phyloP scores from a whole-genome alignment of 2,329 filamentous ascomycete species.

The Trichoderma sp. region DNA sequence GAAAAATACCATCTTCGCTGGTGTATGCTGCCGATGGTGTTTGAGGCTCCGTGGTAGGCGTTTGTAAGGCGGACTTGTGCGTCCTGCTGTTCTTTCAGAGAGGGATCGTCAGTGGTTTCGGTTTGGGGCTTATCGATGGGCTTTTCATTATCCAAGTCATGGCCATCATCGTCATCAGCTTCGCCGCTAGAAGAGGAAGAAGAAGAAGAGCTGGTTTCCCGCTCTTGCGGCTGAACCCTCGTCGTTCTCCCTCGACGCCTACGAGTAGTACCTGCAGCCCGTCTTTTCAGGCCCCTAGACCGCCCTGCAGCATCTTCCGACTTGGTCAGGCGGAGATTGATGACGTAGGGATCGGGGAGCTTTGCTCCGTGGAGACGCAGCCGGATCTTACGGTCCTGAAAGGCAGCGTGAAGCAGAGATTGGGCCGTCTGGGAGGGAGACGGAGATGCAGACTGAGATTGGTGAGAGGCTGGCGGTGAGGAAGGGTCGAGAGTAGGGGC shows the following conservation, averaged over 20 bases:
- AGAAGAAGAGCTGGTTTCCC: conserved; percentile 26
- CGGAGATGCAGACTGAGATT: conserved; percentile 23
- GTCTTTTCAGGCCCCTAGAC: conserved; percentile 24
- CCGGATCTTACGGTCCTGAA: conserved; percentile 54
- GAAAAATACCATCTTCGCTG: conserved; percentile 66
- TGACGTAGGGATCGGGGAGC: conserved; percentile 51
- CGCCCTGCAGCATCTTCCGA: conserved; percentile 39
- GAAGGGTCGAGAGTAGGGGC: conserved; percentile 31
- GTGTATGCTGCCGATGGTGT: conserved; percentile 64
- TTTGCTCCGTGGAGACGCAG: conserved; percentile 53
- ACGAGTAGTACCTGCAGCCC: conserved; percentile 15
- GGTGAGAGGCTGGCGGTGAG: conserved; percentile 28
- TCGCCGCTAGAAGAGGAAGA: conserved; percentile 19
- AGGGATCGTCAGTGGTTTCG: conserved; percentile 27
- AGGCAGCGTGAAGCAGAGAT: conserved; percentile 50
- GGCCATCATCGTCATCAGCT: conserved; percentile 21
- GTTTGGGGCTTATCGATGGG: conserved; percentile 3
- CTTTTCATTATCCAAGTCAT: conserved; percentile 14
- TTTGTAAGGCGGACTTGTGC: conserved; percentile 57
- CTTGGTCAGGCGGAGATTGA: conserved; percentile 52
- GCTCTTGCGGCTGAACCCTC: conserved; percentile 3
- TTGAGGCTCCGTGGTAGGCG: conserved; percentile 63
- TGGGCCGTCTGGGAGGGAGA: conserved; percentile 37
- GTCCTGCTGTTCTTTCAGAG: conserved; percentile 43
- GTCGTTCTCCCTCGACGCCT: conserved; percentile 19